Conservation (phyloP, 169 alveolate species). For the Theileria luwenshuni region DNA sequence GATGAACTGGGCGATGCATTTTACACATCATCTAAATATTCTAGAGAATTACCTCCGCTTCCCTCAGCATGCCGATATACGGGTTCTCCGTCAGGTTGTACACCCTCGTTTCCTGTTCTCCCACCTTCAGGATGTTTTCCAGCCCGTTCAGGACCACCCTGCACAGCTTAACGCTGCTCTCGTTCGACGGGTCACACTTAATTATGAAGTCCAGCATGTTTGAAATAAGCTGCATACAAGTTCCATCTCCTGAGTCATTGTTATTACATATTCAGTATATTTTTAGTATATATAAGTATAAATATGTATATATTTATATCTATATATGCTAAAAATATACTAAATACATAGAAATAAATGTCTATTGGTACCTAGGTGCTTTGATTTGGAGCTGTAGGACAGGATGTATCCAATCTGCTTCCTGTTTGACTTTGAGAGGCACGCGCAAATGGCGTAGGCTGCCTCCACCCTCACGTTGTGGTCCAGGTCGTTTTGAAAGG, state of each 20-base stretch:
- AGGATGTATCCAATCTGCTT: conserved; percentile 83
- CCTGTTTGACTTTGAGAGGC: conserved; percentile 80
- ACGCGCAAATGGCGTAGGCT: conserved; percentile 88
- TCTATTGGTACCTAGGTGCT: conserved; percentile 25
- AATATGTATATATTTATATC: no score
- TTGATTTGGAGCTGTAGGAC: conserved; percentile 78
- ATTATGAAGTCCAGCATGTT: conserved; percentile 83
- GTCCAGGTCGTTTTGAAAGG: conserved; percentile 79
- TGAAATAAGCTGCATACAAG: conserved; percentile 77
- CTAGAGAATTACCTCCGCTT: conserved; percentile 67
- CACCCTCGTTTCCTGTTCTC: conserved; percentile 76
- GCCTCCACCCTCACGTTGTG: conserved; percentile 83
- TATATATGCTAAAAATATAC: no score
- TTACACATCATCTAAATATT: background rate
- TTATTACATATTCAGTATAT: no score
- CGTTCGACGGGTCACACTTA: conserved; percentile 81
- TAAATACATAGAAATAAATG: no score
- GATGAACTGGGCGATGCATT: background rate
- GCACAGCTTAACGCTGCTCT: conserved; percentile 83
- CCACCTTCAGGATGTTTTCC: conserved; percentile 81
- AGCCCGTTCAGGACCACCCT: conserved; percentile 80
- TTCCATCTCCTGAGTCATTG: conserved; percentile 38
- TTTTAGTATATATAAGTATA: no score
- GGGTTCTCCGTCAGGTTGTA: conserved; percentile 83
- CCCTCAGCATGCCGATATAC: conserved; percentile 79